Evolutionary conservation across 2,329 filamentous ascomycete genomes (phyloP), one percentile per base, ranked within the genome.

Genomic region (Magnaporthiopsis incrustans): DNA sequence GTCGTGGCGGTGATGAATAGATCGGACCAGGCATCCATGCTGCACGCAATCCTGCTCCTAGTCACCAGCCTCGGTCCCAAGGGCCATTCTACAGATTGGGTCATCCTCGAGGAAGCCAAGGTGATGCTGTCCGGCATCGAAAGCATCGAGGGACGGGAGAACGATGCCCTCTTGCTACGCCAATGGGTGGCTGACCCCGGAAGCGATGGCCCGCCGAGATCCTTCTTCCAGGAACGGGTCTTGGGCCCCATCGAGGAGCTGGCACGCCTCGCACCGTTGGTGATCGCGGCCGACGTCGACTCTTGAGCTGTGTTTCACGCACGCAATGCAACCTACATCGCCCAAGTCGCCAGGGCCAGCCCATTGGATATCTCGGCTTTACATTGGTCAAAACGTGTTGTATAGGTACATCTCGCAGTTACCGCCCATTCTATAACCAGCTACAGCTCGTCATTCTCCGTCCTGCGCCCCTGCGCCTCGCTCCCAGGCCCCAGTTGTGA

Each of bases 21-120:
- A 22, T 77, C 82, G 12, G 83, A 86, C 64, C 82, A 82, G 66
- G 77, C 83, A 3, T 81, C 79, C 12, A 73, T 85, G 61, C 82
- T 80, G 66, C 82, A 86, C 68, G 79, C 80, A 64, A 70, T 86
- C 18, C 73, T 85, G 63, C 73, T 78, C 53, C 76, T 87, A 68
- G 75, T 82, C 15, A 67, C 79, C 26, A 72, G 76, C 35, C 76
- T 79, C 59, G 77, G 74, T 1, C 77, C 77, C 0, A 67, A 71
- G 33, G 79, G 75, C 5, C 78, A 81, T 66, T 76, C 76, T 7
- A 72, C 76, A 8, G 77, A 78, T 8, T 85, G 82, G 78, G 76
- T 76, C 32, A 73, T 84, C 2, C 69, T 78, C 44, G 69, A 69
- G 2, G 71, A 77, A 61, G 82, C 82, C 2, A 75, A 70, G 60